A percentile compares a stretch with the other conserved stretches of the same genome.
phyloP scores from a whole-genome alignment of 176 grass and related monocot species.

The Cenchrus americanus region DNA sequence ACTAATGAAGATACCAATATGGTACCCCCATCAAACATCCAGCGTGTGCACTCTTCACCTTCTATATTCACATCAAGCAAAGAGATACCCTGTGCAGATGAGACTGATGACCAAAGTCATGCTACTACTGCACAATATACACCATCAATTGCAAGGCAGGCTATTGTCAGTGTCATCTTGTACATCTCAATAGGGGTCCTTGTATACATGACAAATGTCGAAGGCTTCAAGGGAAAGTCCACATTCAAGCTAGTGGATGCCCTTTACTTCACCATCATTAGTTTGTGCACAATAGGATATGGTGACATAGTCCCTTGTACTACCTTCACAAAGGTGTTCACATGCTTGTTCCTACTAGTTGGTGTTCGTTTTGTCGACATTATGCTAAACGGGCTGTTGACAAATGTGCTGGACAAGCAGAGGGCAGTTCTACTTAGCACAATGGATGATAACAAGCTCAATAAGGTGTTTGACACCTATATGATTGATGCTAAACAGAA shows the following conservation, averaged over 20 bases:
- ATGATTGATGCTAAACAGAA: conserved; percentile 69
- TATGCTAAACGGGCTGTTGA: conserved; percentile 61
- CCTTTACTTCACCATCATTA: conserved; percentile 79
- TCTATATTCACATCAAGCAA: conserved; percentile 65
- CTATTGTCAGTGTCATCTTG: conserved; percentile 56
- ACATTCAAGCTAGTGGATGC: conserved; percentile 70
- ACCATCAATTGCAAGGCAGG: conserved; percentile 63
- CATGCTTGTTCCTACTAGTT: conserved; percentile 74
- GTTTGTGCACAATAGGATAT: conserved; percentile 80
- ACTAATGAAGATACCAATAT: conserved; percentile 37
- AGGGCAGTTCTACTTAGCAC: conserved; percentile 69
- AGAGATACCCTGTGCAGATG: conserved; percentile 38
- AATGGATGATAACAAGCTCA: conserved; percentile 79
- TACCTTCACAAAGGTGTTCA: conserved; percentile 71
- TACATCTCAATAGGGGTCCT: conserved; percentile 68
- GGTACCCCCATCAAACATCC: conserved; percentile 35
- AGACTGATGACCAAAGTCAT: conserved; percentile 42
- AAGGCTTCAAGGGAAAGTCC: conserved; percentile 67
- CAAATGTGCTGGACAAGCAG: conserved; percentile 66
- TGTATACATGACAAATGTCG: conserved; percentile 58
- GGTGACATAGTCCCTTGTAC: conserved; percentile 78
- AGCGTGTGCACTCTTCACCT: conserved; percentile 58
- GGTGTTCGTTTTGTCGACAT: conserved; percentile 75
- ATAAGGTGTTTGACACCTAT: conserved; percentile 73
- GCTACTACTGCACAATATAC: conserved; percentile 38